Base-by-base conservation (phyloP, 75 land plant genomes). In the Cunninghamia lanceolata region DNA sequence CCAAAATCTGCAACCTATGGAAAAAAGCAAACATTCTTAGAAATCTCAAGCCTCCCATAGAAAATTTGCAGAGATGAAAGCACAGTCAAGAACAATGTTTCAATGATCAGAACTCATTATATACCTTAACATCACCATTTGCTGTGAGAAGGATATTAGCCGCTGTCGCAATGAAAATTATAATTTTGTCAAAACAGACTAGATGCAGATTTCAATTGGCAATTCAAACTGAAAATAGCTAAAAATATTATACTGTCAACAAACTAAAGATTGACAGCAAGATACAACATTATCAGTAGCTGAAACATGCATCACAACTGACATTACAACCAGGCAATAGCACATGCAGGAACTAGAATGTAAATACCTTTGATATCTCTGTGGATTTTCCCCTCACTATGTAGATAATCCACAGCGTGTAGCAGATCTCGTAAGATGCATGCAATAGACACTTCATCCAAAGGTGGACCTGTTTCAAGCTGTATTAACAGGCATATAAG, bases 1-100 rank as follows among this genome's bases (percentile, higher is more conserved):
- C 99, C 99, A 95, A 98, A 98, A 87, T 98, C 99, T 88, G 99
- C 99, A 92, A 98, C 99, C 99, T 98, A 88, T 83, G 43, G 13
- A 50, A 86, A 25, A 73, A 11, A 13, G n/a, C 0, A 80, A 11
- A 80, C 46, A 45, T 80, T 43, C 25, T 45, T 3, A 80, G 82
- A n/a, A 43, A 25, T 80, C 10, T 28, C 42, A 80, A 53, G 39
- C 36, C 42, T 34, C 63, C 9, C 15, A 47, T 39, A 52, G 84
- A 15, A 83, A 83, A 9, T 80, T 45, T 45, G 30, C 32, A 45
- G 34, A 80, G 47, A n/a, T 42, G 34, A 80, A 16, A 80, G 34
- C 82, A 80, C 4, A 11, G 42, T 73, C 34, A 19, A 42, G 11
- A 71, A 71, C 16, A 3, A 71, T 40, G 2, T 74, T 85, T 85